These are phyloP conservation scores for Logfia minima DNA, from an alignment of 129 eudicot species.

Conservation along the genomic window DNA sequence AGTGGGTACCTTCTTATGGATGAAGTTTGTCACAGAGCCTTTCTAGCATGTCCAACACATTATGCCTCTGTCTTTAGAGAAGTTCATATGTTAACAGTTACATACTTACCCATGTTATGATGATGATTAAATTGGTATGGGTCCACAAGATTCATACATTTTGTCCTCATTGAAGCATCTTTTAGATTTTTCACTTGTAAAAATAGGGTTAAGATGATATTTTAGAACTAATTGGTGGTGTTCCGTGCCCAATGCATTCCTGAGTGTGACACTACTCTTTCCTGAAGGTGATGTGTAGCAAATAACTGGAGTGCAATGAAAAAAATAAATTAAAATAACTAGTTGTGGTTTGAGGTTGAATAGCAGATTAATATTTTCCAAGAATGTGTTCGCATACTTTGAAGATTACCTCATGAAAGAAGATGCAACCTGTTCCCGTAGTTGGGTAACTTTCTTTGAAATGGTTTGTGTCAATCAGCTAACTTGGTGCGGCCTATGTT, in stretches of 20 bases:
- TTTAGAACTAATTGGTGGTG: too few relatives aligned
- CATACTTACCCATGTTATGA: background rate
- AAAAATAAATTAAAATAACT: background rate
- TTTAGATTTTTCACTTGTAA: background rate
- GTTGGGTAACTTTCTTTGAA: background rate
- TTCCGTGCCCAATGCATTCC: background rate
- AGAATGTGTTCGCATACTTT: background rate
- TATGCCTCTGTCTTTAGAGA: background rate
- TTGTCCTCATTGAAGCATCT: background rate
- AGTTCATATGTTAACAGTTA: background rate
- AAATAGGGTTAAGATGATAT: background rate
- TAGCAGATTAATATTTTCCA: background rate
- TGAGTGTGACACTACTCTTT: background rate
- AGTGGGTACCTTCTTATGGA: background rate
- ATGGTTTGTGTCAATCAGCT: background rate
- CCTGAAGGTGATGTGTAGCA: too few relatives aligned
- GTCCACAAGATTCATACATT: background rate
- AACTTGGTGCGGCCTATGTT: background rate
- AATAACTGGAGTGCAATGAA: background rate
- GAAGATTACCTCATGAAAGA: background rate
- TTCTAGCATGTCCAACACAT: conserved; percentile 1
- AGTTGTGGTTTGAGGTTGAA: background rate
- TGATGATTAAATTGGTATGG: background rate
- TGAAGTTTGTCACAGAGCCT: background rate
- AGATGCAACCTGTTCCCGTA: background rate